These are phyloP conservation scores for Gonapodya prolifera DNA, from an alignment of 192 early-diverging fungal species.

Conservation along the genomic window DNA sequence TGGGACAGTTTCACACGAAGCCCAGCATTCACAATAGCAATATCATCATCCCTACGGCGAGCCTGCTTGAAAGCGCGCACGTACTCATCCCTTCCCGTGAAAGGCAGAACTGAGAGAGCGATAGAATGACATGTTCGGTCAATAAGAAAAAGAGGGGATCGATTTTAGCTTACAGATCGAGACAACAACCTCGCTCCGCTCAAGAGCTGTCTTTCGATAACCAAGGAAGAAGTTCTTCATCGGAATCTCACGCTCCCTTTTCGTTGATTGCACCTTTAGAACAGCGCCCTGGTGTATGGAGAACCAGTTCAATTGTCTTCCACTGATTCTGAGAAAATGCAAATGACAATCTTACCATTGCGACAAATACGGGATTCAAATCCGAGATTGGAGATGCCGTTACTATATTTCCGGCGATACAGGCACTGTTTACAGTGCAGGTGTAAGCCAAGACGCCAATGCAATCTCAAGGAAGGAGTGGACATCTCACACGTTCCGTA, in stretches of 20 bases:
- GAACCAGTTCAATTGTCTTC: background rate
- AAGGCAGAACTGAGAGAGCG: conserved; percentile 37
- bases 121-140: conserved; percentile 5
- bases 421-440: conserved; percentile 22
- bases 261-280: conserved; percentile 30
- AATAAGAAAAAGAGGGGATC: background rate
- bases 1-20: conserved; percentile 40
- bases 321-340: conserved; percentile 3
- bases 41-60: conserved; percentile 77
- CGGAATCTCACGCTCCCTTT: conserved; percentile 31
- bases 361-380: conserved; percentile 73
- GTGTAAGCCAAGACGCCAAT: background rate
- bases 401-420: conserved; percentile 71
- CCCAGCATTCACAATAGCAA: conserved; percentile 73
- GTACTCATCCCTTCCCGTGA: conserved; percentile 38
- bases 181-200: conserved; percentile 46
- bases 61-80: conserved; percentile 74
- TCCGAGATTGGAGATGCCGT: conserved; percentile 85
- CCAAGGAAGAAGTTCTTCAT: conserved; percentile 69
- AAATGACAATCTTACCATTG: conserved; percentile 22
- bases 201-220: conserved; percentile 63
- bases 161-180: conserved; percentile 26
- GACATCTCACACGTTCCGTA: conserved; percentile 50
- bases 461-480: background rate
- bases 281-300: conserved; percentile 21